These are phyloP conservation scores for Colletotrichum sp. DNA, from an alignment of 2,329 filamentous ascomycete genomes.

Conservation along the genomic window DNA sequence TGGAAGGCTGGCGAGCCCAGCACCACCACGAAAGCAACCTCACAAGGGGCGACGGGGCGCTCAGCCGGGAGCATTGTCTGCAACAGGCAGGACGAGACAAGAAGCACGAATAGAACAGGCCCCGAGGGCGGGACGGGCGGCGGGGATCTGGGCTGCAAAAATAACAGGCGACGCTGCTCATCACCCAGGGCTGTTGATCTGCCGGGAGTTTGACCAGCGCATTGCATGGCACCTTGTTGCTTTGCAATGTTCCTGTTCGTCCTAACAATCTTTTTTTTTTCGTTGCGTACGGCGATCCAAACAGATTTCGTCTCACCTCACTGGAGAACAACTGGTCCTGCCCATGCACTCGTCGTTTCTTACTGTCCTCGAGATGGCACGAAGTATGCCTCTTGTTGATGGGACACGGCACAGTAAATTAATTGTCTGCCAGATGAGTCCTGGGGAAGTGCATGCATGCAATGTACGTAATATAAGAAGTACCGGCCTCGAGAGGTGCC, in stretches of 20 bases:
- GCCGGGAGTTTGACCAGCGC: not conserved
- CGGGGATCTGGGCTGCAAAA: not conserved
- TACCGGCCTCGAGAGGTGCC: slow-evolving; percentile 11
- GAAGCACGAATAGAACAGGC: not conserved
- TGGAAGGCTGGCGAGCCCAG: not conserved
- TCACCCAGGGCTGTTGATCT: not conserved
- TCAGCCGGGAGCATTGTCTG: not conserved
- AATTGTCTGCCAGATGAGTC: not conserved
- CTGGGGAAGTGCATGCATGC: slow-evolving; percentile 17
- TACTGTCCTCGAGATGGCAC: not conserved
- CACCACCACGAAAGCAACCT: not conserved
- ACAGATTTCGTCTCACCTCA: slow-evolving; percentile 5
- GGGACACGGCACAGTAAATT: not conserved
- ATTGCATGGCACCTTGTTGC: not conserved
- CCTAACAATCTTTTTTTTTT: not conserved
- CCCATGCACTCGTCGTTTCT: not conserved
- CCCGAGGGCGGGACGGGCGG: not conserved
- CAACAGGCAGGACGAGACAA: not conserved
- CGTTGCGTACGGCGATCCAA: not conserved
- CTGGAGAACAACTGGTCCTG: not conserved
- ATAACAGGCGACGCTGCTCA: not conserved
- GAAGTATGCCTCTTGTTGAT: not conserved
- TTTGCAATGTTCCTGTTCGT: not conserved
- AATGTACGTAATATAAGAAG: slow-evolving; percentile 16
- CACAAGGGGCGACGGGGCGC: not conserved